Base-by-base conservation (phyloP, 192 early-diverging fungal genomes). In the Coemansia asiatica region DNA sequence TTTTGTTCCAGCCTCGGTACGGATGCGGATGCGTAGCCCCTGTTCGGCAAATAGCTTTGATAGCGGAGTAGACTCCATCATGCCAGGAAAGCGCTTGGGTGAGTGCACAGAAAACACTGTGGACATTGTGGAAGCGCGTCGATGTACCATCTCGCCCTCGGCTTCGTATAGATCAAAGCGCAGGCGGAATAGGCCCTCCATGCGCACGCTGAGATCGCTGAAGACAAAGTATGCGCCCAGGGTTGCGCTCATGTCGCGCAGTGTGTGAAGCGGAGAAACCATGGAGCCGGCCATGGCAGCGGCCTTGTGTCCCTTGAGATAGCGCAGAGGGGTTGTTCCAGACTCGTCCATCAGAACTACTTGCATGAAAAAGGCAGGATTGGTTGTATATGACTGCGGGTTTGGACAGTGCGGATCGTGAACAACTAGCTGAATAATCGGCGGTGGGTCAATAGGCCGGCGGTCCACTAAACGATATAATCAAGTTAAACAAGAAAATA, bases 151-250 rank as follows among this genome's bases (percentile, higher is more conserved):
- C 8, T 69, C 68, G 3, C 84, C 87, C 27, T 85, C 82, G 35
- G 94, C 92, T 70, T 98, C 94, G 82, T 91, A 98, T 13, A 98
- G 76, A 63, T 90, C 90, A 60, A 96, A 89, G 81, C 84, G 87
- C 19, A 94, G 82, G 9, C 91, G 83, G 63, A 90, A 93, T 16
- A 74, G 74, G 60, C 95, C 95, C 66, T 96, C 94, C 87, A 94
- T 91, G 23, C 95, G 79, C 18, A 96, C 92, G 12, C 91, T 92
- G 26, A 98, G 74, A 64, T 98, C 95, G 48, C 94, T 92, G 73
- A 96, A 98, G 22, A 97, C 95, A 87, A 97, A 97, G 73, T 94
- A 95, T 0, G 91, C 94, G 16, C 94, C 94, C 66, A 92, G 91
- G 12, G 31, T 46, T 62, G 87, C 86, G 60, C 91, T 90, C n/a